These are phyloP conservation scores for Parasitella parasitica DNA, from an alignment of 371 early-diverging fungal genomes.

Conservation along the genomic window DNA sequence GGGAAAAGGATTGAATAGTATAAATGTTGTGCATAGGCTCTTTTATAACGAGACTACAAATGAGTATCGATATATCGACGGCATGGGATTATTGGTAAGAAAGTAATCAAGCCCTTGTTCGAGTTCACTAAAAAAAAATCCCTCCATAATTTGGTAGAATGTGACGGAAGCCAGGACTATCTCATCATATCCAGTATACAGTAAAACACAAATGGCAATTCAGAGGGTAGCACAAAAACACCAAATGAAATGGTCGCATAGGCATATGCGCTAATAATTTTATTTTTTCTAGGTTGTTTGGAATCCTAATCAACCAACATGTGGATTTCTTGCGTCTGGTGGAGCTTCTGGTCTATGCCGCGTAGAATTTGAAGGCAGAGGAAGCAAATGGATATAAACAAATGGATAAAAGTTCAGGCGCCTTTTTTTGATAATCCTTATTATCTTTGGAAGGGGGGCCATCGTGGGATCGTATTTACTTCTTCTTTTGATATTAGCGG, in stretches of 20 bases:
- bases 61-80: constrained; percentile 20
- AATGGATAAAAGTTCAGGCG: constrained; percentile 12
- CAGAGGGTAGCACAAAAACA: constrained; percentile 3
- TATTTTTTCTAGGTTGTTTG: constrained; percentile 11
- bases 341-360: constrained; percentile 30
- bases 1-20: background rate
- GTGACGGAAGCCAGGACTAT: background rate
- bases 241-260: background rate
- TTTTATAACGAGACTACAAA: constrained; percentile 10
- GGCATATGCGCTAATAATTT: background rate
- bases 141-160: too few relatives aligned
- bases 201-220: constrained; percentile 9
- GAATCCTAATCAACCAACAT: constrained; percentile 18
- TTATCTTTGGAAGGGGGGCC: background rate
- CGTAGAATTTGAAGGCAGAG: constrained; percentile 28
- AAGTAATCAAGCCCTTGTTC: background rate
- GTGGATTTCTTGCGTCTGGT: constrained; percentile 23
- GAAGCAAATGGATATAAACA: constrained; percentile 6
- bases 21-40: constrained; percentile 6
- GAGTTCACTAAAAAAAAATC: background rate
- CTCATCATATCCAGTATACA: constrained; percentile 4
- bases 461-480: background rate
- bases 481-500: background rate
- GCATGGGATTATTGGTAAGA: constrained; percentile 8
- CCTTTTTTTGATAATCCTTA: too few relatives aligned